Evolutionary conservation across 495 filamentous ascomycete species (phyloP).

Genomic region (Cudoniella acicularis): DNA sequence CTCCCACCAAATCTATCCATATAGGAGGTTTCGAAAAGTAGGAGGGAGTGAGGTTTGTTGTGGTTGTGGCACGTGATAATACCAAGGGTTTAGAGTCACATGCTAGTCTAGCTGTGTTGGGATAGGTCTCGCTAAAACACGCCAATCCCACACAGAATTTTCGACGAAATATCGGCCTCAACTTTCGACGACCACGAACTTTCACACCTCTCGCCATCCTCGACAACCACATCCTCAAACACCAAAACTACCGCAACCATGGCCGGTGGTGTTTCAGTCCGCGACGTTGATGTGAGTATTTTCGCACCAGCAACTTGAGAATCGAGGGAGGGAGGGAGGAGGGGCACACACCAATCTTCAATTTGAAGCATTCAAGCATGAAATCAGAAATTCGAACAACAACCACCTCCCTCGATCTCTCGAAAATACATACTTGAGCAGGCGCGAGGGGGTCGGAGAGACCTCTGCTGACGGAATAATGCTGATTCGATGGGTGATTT

Average conservation of each 20-base stretch:
- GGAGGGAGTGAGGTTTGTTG: too few relatives aligned
- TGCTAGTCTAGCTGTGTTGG: too few relatives aligned
- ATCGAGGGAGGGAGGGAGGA: not conserved
- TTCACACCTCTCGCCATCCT: not conserved
- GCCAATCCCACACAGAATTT: not conserved
- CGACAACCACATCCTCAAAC: slow-evolving; percentile 1
- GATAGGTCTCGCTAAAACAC: not conserved
- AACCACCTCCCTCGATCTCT: slow-evolving; percentile 24
- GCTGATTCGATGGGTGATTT: slow-evolving; percentile 45
- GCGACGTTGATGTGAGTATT: slow-evolving; percentile 83
- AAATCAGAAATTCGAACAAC: not conserved
- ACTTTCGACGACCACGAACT: not conserved
- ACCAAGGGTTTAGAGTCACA: too few relatives aligned
- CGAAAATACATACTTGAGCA: slow-evolving; percentile 36
- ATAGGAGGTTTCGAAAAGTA: too few relatives aligned
- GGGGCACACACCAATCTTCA: not conserved
- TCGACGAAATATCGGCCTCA: not conserved
- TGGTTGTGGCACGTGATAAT: too few relatives aligned
- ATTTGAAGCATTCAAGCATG: slow-evolving; percentile 28
- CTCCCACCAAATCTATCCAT: too few relatives aligned
- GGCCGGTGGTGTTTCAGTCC: slow-evolving; percentile 78
- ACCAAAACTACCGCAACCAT: slow-evolving; percentile 57
- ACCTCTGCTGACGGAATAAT: slow-evolving; percentile 58
- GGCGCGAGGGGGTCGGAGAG: slow-evolving; percentile 54
- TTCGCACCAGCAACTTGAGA: slow-evolving; percentile 22